Evolutionary conservation across 2,329 filamentous ascomycete species (phyloP).

Genomic region (Immersiporthe knoxdaviesiana): DNA sequence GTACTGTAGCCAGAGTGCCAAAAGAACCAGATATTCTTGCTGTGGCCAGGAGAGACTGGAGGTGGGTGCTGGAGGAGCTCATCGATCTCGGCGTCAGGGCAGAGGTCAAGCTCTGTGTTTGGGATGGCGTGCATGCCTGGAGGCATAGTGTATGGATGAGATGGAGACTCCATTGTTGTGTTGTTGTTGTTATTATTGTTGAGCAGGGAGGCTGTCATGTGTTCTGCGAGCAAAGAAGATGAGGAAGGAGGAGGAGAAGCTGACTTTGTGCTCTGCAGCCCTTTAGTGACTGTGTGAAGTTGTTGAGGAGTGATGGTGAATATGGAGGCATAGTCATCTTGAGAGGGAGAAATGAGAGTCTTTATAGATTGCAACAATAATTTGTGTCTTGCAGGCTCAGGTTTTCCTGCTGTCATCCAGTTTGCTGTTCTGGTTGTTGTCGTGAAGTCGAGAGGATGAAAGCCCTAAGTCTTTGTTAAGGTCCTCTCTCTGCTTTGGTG

Average conservation of each 20-base stretch:
- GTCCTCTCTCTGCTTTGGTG: background rate
- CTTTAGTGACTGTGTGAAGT: background rate
- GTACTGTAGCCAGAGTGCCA: constrained; percentile 55
- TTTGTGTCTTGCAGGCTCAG: background rate
- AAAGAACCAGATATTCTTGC: constrained; percentile 63
- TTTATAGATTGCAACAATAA: background rate
- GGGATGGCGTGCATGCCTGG: constrained; percentile 47
- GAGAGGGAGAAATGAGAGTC: too few relatives aligned
- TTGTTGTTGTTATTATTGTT: background rate
- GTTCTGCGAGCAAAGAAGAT: background rate
- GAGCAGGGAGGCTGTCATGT: constrained; percentile 9
- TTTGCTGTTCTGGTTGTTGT: too few relatives aligned
- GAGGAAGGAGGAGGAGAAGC: background rate
- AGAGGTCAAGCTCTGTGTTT: constrained; percentile 45
- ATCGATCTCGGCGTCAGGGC: constrained; percentile 51
- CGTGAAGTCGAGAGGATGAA: background rate
- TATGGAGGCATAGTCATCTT: background rate
- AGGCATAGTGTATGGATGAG: constrained; percentile 40
- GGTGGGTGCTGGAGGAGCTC: constrained; percentile 44
- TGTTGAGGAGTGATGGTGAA: background rate
- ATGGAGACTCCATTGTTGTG: constrained; percentile 32
- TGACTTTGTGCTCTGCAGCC: background rate
- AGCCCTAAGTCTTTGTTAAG: background rate
- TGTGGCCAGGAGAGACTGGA: constrained; percentile 39
- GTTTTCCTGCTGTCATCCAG: too few relatives aligned